Conservation (phyloP, 2,329 filamentous ascomycete species). For the Grosmannia penicillata region DNA sequence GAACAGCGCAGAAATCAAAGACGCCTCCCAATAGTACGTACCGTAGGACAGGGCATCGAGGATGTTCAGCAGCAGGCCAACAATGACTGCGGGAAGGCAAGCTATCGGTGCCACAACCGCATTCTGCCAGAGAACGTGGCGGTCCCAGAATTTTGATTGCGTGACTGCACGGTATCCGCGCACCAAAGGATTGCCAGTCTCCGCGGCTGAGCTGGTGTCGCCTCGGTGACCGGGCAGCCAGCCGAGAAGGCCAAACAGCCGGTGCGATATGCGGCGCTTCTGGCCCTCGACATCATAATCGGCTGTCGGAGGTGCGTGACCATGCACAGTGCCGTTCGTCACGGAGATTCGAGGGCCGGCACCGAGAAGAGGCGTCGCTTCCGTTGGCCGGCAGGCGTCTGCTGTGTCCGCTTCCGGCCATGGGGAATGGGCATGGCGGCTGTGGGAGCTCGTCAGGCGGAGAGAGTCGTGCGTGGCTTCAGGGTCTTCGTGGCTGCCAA, state of each 20-base stretch:
- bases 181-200: constrained; percentile 6
- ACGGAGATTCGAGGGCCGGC: constrained; percentile 13
- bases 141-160: constrained; percentile 61
- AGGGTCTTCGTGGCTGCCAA: no score
- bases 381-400: constrained; percentile 11
- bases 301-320: no score
- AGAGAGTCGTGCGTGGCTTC: no score
- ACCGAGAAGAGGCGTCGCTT: constrained; percentile 33
- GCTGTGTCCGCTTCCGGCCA: no score
- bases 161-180: constrained; percentile 18
- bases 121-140: constrained; percentile 46
- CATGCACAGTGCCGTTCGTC: no score
- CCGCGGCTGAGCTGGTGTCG: background rate
- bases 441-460: no score
- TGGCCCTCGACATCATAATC: constrained; percentile 38
- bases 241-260: constrained; percentile 4
- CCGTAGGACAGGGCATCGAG: constrained; percentile 91
- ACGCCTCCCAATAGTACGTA: constrained; percentile 14
- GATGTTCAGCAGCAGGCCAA: constrained; percentile 82
- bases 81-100: constrained; percentile 70
- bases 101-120: constrained; percentile 52
- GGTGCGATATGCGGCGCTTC: constrained; percentile 17
- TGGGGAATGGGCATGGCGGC: no score
- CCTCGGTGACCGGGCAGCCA: background rate
- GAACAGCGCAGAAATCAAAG: background rate